These are phyloP conservation scores for Tieghemiomyces parasiticus DNA, from an alignment of 192 early-diverging fungal genomes.

Conservation along the genomic window DNA sequence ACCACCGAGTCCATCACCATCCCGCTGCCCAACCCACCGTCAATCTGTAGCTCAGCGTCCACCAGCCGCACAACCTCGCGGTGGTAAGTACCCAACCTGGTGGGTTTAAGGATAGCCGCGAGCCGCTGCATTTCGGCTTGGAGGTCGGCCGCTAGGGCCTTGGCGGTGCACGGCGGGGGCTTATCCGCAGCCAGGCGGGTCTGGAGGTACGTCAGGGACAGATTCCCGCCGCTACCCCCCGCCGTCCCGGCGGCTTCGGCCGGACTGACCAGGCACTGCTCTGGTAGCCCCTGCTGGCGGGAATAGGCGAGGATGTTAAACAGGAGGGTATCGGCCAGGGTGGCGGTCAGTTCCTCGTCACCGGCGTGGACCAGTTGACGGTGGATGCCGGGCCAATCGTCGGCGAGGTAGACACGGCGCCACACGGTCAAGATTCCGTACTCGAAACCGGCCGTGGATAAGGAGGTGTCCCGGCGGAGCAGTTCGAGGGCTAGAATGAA, in stretches of 20 bases:
- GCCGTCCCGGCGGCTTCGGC: neutral
- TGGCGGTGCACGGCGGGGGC: neutral
- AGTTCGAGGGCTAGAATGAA: conserved; percentile 9
- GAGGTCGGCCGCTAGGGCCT: neutral
- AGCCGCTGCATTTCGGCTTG: conserved; percentile 1
- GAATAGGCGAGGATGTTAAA: neutral
- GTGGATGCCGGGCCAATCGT: conserved; percentile 1
- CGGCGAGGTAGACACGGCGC: conserved; percentile 5
- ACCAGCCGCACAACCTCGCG: conserved; percentile 7
- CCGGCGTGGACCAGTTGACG: neutral
- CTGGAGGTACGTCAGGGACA: neutral
- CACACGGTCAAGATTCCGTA: neutral
- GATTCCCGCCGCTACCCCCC: neutral
- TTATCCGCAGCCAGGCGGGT: neutral
- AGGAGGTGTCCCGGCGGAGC: neutral
- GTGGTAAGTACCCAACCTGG: neutral
- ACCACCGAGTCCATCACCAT: no score
- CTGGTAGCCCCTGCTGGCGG: neutral
- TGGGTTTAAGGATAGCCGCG: no score
- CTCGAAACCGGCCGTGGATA: neutral
- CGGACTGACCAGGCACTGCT: conserved; percentile 3
- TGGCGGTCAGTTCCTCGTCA: conserved; percentile 6
- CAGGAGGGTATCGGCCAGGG: conserved; percentile 4
- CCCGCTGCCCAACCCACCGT: neutral
- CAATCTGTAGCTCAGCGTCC: neutral